These are phyloP conservation scores for Botryotinia calthae DNA, from an alignment of 2,329 filamentous ascomycete species.

Conservation along the genomic window DNA sequence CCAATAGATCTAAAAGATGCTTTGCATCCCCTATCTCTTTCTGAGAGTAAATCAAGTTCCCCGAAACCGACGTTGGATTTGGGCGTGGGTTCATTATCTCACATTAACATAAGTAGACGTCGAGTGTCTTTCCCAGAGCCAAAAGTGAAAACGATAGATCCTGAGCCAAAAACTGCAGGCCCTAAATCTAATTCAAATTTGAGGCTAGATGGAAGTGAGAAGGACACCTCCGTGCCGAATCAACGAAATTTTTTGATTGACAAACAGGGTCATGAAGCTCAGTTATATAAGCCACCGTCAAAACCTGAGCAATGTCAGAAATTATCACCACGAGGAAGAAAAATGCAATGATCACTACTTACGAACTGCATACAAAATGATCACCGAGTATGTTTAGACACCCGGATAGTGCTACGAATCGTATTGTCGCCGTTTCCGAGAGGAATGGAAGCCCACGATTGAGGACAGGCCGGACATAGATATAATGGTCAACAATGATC, in stretches of 20 bases:
- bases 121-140: background rate
- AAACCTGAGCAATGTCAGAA: background rate
- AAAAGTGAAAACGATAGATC: background rate
- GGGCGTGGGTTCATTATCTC: background rate
- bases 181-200: background rate
- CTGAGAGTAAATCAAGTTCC: background rate
- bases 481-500: background rate
- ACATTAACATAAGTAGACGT: too few relatives aligned
- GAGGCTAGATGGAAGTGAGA: background rate
- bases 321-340: background rate
- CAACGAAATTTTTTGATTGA: too few relatives aligned
- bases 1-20: background rate
- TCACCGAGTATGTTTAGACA: background rate
- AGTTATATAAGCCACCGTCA: background rate
- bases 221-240: too few relatives aligned
- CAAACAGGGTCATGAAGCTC: background rate
- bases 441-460: background rate
- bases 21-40: background rate
- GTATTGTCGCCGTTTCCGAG: fast-evolving
- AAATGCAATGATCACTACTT: background rate
- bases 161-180: background rate
- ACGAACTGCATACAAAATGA: background rate
- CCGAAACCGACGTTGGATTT: background rate
- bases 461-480: background rate
- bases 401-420: background rate